phyloP scores from a whole-genome alignment of 2,329 filamentous ascomycete genomes.

The Bipolaris oryzae region DNA sequence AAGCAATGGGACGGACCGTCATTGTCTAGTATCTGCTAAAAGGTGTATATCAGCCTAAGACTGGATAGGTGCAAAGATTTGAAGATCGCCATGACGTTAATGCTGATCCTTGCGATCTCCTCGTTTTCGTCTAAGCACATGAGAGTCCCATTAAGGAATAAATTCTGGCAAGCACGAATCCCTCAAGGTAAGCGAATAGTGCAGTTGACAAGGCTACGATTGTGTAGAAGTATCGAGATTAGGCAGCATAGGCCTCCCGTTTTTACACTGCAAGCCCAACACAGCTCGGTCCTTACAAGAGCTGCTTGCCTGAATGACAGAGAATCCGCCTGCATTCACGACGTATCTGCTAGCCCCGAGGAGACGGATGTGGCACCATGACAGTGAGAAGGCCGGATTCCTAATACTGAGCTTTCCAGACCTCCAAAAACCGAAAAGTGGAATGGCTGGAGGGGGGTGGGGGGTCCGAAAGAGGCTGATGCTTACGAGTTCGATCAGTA shows the following conservation, averaged over 20 bases:
- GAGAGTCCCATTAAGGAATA: background rate
- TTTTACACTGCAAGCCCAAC: background rate
- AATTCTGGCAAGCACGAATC: background rate
- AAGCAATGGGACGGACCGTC: constrained; percentile 5
- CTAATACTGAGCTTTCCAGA: background rate
- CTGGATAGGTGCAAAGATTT: background rate
- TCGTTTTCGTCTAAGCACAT: background rate
- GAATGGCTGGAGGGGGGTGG: background rate
- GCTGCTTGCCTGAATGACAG: background rate
- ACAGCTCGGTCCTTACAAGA: background rate
- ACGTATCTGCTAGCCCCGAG: background rate
- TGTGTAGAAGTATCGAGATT: background rate
- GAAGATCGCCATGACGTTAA: background rate
- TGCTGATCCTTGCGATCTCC: background rate
- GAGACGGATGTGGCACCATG: background rate
- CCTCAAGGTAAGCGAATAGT: background rate
- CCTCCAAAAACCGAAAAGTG: background rate
- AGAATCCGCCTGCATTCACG: background rate
- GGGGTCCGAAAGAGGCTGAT: background rate
- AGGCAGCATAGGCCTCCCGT: background rate
- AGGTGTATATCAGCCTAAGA: background rate
- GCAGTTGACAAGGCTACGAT: background rate
- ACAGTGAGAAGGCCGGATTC: background rate
- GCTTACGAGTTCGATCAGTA: background rate
- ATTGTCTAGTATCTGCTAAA: background rate